Evolutionary conservation across 257 asterid species (phyloP).

Genomic region (Schizonepeta tenuifolia): DNA sequence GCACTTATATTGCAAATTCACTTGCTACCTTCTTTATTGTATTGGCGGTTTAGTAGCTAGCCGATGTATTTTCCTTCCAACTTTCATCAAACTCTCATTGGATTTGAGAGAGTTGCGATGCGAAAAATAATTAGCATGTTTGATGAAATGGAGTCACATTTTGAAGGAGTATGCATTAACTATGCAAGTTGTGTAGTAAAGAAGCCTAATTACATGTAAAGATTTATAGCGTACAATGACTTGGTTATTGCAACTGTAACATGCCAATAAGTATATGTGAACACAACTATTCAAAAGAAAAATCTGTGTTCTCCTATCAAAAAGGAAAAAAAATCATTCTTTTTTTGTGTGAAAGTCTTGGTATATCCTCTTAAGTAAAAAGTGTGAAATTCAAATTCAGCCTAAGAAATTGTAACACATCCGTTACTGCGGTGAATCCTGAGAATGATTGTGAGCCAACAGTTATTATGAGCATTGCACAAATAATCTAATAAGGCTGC

Average conservation of each 20-base stretch:
- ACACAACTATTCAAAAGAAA: background rate
- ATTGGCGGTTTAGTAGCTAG: background rate
- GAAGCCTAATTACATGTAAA: no score
- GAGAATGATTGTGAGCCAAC: background rate
- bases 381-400: no score
- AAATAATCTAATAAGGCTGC: background rate
- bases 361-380: no score
- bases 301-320: no score
- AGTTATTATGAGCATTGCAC: background rate
- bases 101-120: conserved; percentile 3
- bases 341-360: no score
- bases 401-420: background rate
- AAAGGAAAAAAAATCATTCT: no score
- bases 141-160: background rate
- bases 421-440: background rate
- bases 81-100: background rate
- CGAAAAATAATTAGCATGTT: background rate
- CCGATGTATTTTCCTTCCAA: background rate
- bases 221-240: no score
- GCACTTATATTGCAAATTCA: conserved; percentile 2
- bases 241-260: no score
- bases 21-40: background rate
- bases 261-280: background rate
- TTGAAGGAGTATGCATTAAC: background rate
- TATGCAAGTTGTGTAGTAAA: no score